Evolutionary conservation across 129 eudicot genomes (phyloP), one percentile per base, ranked within the genome.

Genomic region (Pseudognaphalium luteoalbum): DNA sequence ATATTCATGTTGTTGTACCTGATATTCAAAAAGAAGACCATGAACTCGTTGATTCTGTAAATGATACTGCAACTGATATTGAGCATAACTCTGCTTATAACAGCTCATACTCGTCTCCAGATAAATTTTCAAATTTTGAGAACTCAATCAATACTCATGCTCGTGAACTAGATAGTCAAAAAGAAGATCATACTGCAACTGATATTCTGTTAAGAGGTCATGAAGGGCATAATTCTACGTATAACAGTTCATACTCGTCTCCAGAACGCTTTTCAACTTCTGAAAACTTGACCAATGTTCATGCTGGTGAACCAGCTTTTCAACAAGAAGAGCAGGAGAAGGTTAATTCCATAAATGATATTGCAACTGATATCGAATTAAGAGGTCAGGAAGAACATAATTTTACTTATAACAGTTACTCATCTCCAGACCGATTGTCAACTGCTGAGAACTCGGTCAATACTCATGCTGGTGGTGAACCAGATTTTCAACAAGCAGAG

Each of bases 401-500:
- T 66, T 34, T 56, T 67, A 35, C 68, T 47, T 25, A 74, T 78
- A 70, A 30, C 68, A 75, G 52, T 39, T 50, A 57, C 5, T 17
- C 59, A 61, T 82, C 80, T 68, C 76, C 78, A 50, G 33, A 47
- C 12, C 54, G 60, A 28, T 32, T 56, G 4, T 66, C 76, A 69
- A 54, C 21, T 51, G 28, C 28, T n/a, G 60, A 81, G 54, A 66
- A 78, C 68, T 70, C 16, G 4, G 25, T 32, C 63, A 59, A 35
- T 70, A 51, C 71, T 77, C 51, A 63, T 56, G 42, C 73, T 73
- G 62, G 4, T 71, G 85, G 44, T 37, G 44, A 42, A 72, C 68
- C 83, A 41, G 72, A 72, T 75, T 34, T 42, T 68, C 82, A 72
- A 56, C 71, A 73, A 75, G 80, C 61, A 37, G 80, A 78, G 20